Conservation (phyloP, 148 eudicot genomes). For the Silene conica region DNA sequence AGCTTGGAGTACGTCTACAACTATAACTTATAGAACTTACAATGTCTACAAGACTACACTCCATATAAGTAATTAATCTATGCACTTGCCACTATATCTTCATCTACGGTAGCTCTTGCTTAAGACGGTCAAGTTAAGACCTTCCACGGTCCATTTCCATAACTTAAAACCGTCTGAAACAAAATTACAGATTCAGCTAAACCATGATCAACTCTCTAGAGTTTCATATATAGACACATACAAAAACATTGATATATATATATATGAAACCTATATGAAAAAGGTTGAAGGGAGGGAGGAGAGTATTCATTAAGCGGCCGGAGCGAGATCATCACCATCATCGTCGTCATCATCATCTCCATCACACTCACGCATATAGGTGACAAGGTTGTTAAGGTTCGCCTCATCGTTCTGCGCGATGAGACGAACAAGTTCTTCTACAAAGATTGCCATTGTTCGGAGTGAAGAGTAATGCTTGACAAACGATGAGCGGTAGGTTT, state of each 20-base stretch:
- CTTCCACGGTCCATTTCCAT: no score
- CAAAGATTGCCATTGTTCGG: background rate
- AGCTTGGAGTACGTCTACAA: background rate
- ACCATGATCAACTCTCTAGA: background rate
- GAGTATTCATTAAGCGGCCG: slow-evolving; percentile 27
- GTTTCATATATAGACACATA: background rate
- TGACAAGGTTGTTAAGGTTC: slow-evolving; percentile 4
- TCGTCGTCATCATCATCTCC: slow-evolving; percentile 31
- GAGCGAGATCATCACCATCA: slow-evolving; percentile 37
- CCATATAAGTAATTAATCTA: background rate
- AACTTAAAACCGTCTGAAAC: no score
- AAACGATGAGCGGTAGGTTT: no score
- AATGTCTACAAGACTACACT: background rate
- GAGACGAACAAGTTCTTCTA: slow-evolving; percentile 5
- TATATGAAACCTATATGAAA: background rate
- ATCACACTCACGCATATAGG: background rate
- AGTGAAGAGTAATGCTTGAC: background rate
- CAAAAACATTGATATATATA: background rate
- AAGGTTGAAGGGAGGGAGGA: no score
- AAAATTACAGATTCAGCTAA: background rate
- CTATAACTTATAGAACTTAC: background rate
- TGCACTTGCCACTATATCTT: background rate
- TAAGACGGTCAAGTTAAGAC: no score
- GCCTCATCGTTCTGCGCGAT: background rate
- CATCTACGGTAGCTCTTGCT: no score